Evolutionary conservation across 208 protist species (phyloP), one percentile per base, ranked within the genome.

Genomic region (Borovskyia barvae): DNA sequence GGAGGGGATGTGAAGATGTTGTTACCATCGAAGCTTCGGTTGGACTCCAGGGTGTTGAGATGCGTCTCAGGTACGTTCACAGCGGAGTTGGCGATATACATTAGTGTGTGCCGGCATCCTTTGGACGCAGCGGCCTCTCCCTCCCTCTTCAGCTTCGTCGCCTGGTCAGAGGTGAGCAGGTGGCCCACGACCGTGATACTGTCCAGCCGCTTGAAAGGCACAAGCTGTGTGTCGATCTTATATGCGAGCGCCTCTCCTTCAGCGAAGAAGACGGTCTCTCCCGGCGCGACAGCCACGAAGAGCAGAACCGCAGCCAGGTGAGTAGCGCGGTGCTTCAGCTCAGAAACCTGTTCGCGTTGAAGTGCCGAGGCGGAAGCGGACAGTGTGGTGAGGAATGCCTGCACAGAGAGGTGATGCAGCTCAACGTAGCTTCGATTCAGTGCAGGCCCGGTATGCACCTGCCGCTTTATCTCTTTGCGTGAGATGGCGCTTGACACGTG

Each of bases 221-320:
- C 42, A 39, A 71, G 57, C 19, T 50, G 58, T 24, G 58, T 68
- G 22, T 52, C 28, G 15, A 81, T 19, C 49, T 52, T 51, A 52
- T 76, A 81, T 26, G 58, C 75, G 5, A 59, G 65, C 22, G 67
- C 50, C 33, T 60, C 55, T 17, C 64, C 64, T 19, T 76, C 60
- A 0, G 73, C 46, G 8, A 76, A 30, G 15, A 41, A 58, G 5
- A 81, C 59, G 2, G 75, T 71, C 8, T 37, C 64, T 25, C 69
- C 75, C 0, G 75, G 75, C 1, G 75, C 75, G 2, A 81, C 61
- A 36, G 64, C 75, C 7, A 73, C n/a, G 7, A 59, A 66, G 20
- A 81, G 22, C 19, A 51, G 35, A 20, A 55, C 42, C 36, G 33
- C 64, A 7, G 33, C 64, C 41, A 50, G 53, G 12, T n/a, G 8